Evolutionary conservation across 768 basidiomycete species (phyloP).

Genomic region (Kwoniella heveanensis): DNA sequence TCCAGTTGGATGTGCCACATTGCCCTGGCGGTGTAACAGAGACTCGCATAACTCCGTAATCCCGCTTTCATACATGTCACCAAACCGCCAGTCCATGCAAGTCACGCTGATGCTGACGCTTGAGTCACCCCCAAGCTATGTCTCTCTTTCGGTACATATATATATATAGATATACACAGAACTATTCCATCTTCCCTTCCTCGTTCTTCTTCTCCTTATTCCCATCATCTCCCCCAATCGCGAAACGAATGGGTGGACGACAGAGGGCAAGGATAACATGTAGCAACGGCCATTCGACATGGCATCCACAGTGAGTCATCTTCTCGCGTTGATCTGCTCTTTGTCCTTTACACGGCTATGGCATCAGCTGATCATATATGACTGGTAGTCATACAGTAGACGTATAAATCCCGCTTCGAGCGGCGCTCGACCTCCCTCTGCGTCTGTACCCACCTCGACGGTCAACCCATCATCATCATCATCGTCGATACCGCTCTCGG

Average conservation of each 20-base stretch:
- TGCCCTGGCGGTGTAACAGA: not conserved
- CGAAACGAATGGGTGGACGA: slow-evolving; percentile 18
- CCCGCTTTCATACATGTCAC: not conserved
- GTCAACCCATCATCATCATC: no score
- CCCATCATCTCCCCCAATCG: slow-evolving; percentile 4
- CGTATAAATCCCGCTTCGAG: not conserved
- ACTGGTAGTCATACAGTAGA: not conserved
- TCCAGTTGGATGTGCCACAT: not conserved
- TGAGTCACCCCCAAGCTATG: no score
- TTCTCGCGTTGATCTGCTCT: not conserved
- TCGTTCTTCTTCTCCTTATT: slow-evolving; percentile 10
- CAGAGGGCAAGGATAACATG: slow-evolving; percentile 24
- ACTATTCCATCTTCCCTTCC: not conserved
- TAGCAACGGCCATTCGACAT: slow-evolving; percentile 15
- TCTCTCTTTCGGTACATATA: not conserved
- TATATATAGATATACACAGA: not conserved
- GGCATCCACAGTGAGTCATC: slow-evolving; percentile 22
- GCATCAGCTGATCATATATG: not conserved
- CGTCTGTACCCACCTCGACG: not conserved
- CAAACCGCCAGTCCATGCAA: slow-evolving; percentile 5
- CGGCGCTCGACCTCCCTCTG: not conserved
- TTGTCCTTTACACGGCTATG: not conserved
- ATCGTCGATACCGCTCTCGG: slow-evolving; percentile 3
- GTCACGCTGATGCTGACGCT: no score
- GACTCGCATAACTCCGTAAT: slow-evolving; percentile 10